These are phyloP conservation scores for Gynochthodes officinalis DNA, from an alignment of 257 asterid genomes.

Conservation along the genomic window DNA sequence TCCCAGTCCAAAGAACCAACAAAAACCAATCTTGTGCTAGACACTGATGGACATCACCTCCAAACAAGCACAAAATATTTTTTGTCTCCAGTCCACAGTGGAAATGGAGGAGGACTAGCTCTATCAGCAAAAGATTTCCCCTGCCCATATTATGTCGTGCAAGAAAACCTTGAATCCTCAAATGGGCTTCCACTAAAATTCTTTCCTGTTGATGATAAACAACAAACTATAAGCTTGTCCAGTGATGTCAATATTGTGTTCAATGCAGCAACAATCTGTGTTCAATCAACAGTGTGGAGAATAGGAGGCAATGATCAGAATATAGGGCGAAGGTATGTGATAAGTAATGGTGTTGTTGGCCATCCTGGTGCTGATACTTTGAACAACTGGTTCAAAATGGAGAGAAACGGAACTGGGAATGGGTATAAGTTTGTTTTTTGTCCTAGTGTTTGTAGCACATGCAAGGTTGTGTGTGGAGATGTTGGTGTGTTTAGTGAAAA, in stretches of 20 bases:
- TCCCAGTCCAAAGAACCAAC: conserved; percentile 14
- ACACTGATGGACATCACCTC: conserved; percentile 43
- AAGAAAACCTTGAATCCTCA: conserved; percentile 33
- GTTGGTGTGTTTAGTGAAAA: conserved; percentile 47
- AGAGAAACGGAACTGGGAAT: conserved; percentile 26
- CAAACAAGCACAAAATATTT: conserved; percentile 39
- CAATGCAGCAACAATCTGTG: conserved; percentile 47
- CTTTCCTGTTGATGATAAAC: conserved; percentile 26
- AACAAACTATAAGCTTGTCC: conserved; percentile 18
- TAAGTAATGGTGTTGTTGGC: conserved; percentile 41
- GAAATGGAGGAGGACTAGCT: conserved; percentile 45
- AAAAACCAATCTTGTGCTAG: conserved; percentile 25
- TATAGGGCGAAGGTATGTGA: conserved; percentile 40
- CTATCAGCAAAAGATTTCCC: conserved; percentile 41
- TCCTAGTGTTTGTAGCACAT: conserved; percentile 38
- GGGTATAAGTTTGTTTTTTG: conserved; percentile 46
- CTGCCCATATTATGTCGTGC: conserved; percentile 42
- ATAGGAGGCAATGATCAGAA: conserved; percentile 23
- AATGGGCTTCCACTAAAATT: conserved; percentile 43
- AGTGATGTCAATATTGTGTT: conserved; percentile 44
- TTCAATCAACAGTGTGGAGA: conserved; percentile 55
- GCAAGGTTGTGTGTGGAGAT: conserved; percentile 42
- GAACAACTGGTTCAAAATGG: conserved; percentile 52
- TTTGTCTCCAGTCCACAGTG: conserved; percentile 21
- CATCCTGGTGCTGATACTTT: conserved; percentile 40